Base-by-base conservation (phyloP, 345 rosid genomes). In the Eucalyptus polyanthemos region DNA sequence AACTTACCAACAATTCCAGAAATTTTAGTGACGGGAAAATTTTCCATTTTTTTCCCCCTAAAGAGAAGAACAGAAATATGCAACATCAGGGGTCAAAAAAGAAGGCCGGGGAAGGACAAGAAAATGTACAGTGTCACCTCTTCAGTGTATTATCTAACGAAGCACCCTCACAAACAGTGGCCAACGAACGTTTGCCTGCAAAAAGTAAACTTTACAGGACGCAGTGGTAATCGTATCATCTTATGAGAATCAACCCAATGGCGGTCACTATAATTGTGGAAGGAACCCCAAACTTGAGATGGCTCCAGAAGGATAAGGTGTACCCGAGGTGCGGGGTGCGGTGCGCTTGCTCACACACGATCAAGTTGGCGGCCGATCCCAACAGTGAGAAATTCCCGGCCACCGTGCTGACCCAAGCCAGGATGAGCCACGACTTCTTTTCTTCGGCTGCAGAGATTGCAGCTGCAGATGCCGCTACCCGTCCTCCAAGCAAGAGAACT, bases 261-360 rank as follows among this genome's bases (percentile, higher is more conserved):
- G 91, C 90, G 25, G 90, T 91, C 85, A 91, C 90, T 37, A 90
- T 17, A 62, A 92, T 8, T 11, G 91, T 91, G 17, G 93, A 92
- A 27, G 93, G 92, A 47, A 90, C 86, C 27, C 93, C 93, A 31
- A 88, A 90, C 34, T 40, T 47, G 22, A 92, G 80, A 51, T 92
- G 93, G 42, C 65, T 86, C 92, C 90, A 90, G 87, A 92, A 92
- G 40, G 91, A 56, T 34, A 92, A 86, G 54, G 89, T 90, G 86
- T 92, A 90, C 10, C 89, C 90, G 1, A 88, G 44, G 86, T 72
- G 86, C 31, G 89, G 90, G 10, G 91, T 88, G 14, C 87, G 88
- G 29, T 88, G 88, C n/a, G 93, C 93, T 87, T 91, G 91, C 87
- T 92, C 93, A 37, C 93, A 91, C 86, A 91, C 92, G n/a, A 90